Percentiles rank a stretch among this genome's conserved stretches.
Evolutionary conservation across 495 filamentous ascomycete species (phyloP).

Genomic region (Penicillium arizonense): DNA sequence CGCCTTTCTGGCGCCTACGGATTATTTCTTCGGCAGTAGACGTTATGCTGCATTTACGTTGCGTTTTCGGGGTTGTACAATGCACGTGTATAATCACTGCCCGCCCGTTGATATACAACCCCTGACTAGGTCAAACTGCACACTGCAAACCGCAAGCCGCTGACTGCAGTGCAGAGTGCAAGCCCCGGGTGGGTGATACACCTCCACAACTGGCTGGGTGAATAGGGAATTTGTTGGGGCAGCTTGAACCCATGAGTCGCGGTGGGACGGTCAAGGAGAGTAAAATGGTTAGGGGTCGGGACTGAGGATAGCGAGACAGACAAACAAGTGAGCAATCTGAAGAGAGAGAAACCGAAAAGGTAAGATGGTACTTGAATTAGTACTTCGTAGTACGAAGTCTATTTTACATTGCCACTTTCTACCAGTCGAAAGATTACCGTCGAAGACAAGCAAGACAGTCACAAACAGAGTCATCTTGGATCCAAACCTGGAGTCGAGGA

Average conservation of each 20-base stretch:
- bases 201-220: too few relatives aligned
- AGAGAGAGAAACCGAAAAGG: too few relatives aligned
- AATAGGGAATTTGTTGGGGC: too few relatives aligned
- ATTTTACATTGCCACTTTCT: background rate
- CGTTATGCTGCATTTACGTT: conserved; percentile 4
- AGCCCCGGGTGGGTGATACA: too few relatives aligned
- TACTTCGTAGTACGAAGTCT: background rate
- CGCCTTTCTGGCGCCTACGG: background rate
- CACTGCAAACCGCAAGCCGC: background rate
- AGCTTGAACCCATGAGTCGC: too few relatives aligned
- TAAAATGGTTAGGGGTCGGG: too few relatives aligned
- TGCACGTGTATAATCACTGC: conserved; percentile 12
- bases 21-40: background rate
- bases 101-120: conserved; percentile 20
- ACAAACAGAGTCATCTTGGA: conserved; percentile 4
- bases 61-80: conserved; percentile 20
- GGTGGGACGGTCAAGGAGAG: too few relatives aligned
- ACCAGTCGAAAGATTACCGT: background rate
- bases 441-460: conserved; percentile 9
- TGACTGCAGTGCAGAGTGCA: background rate
- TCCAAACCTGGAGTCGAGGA: conserved; percentile 9
- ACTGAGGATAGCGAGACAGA: background rate
- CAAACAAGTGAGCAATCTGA: too few relatives aligned
- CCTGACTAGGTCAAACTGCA: conserved; percentile 14
- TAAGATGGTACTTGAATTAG: too few relatives aligned